These are phyloP conservation scores for Amniculicola lignicola DNA, from an alignment of 495 filamentous ascomycete genomes.

Conservation along the genomic window DNA sequence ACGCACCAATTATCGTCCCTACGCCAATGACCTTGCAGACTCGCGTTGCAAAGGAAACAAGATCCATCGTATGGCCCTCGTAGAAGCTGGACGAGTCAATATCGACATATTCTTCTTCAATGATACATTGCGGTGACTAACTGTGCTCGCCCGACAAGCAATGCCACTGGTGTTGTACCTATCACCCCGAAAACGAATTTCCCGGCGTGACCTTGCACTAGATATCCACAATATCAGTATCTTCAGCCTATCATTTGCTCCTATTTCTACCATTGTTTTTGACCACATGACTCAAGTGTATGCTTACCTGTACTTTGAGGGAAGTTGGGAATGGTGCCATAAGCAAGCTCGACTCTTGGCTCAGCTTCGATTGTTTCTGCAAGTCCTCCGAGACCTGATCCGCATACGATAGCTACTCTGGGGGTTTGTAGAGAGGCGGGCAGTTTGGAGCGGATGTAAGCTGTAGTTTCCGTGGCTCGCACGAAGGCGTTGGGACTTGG, in stretches of 20 bases:
- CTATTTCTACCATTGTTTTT: background rate
- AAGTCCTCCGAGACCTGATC: slow-evolving; percentile 69
- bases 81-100: slow-evolving; percentile 57
- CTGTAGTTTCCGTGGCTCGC: slow-evolving; percentile 38
- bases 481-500: slow-evolving; percentile 27
- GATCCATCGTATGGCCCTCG: slow-evolving; percentile 68
- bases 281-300: background rate
- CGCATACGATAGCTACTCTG: slow-evolving; percentile 67
- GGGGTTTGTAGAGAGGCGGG: slow-evolving; percentile 53
- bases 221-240: slow-evolving; percentile 1
- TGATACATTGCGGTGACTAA: slow-evolving; percentile 44
- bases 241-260: background rate
- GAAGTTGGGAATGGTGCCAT: slow-evolving; percentile 63
- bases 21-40: slow-evolving; percentile 68
- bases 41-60: slow-evolving; percentile 66
- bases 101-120: background rate
- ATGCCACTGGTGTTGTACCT: slow-evolving; percentile 57
- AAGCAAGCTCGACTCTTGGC: slow-evolving; percentile 57
- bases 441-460: slow-evolving; percentile 35
- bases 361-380: slow-evolving; percentile 54
- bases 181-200: slow-evolving; percentile 70
- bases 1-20: slow-evolving; percentile 58
- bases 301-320: slow-evolving; percentile 60
- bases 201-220: slow-evolving; percentile 69
- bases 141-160: slow-evolving; percentile 75